These are phyloP conservation scores for Starmerella potacharoeniae DNA, from an alignment of 805 yeast species.

Conservation along the genomic window DNA sequence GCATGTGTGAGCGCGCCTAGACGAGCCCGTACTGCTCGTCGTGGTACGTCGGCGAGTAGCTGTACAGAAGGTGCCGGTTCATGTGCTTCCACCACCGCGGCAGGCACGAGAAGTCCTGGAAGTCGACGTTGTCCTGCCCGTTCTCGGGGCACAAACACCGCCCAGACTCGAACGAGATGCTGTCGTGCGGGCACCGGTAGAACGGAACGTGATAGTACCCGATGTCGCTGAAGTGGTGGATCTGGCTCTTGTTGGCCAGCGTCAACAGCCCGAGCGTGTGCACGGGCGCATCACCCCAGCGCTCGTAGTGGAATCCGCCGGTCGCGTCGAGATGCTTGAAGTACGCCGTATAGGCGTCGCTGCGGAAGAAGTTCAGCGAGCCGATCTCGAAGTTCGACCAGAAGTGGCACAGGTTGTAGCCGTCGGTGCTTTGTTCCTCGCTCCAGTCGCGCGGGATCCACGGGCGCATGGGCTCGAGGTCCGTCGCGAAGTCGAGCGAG, in stretches of 20 bases:
- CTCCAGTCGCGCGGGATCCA: slow-evolving; percentile 9
- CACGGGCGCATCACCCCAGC: slow-evolving; percentile 96
- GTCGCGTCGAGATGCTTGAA: slow-evolving; percentile 56
- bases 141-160: slow-evolving; percentile 29
- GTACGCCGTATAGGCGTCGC: slow-evolving; percentile 54
- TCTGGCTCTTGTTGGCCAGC: slow-evolving; percentile 45
- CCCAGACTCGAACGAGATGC: slow-evolving; percentile 26
- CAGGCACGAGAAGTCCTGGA: slow-evolving; percentile 28
- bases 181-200: slow-evolving; percentile 32
- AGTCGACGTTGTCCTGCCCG: slow-evolving; percentile 29
- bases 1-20: not conserved
- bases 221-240: slow-evolving; percentile 70
- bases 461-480: slow-evolving; percentile 33
- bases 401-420: slow-evolving; percentile 72
- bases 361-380: slow-evolving; percentile 59
- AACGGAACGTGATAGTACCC: slow-evolving; percentile 73
- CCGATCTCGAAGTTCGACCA: slow-evolving; percentile 85
- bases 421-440: slow-evolving; percentile 33
- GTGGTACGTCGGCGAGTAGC: slow-evolving; percentile 16
- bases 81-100: slow-evolving; percentile 31
- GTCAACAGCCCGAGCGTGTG: slow-evolving; percentile 62
- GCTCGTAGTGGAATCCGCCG: slow-evolving; percentile 80
- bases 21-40: not conserved
- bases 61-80: slow-evolving; percentile 26
- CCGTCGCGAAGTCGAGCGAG: slow-evolving; percentile 45